Percentiles rank a stretch among this genome's conserved stretches.
Conservation (phyloP, 1,284 basidiomycete genomes). For the Irpex lacteus region DNA sequence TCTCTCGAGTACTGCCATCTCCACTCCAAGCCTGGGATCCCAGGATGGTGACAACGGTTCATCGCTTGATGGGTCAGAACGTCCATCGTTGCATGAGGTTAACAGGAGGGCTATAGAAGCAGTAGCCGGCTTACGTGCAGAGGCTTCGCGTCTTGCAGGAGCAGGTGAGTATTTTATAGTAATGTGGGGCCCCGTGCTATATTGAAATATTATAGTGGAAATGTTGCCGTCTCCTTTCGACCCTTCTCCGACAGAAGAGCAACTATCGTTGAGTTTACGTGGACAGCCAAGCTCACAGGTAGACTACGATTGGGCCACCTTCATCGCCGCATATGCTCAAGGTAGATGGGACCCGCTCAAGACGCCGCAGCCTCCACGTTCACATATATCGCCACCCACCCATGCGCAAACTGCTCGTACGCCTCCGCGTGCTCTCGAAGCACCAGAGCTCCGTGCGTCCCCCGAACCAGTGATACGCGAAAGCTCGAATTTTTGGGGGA, state of each 20-base stretch:
- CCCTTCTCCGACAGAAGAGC: slow-evolving; percentile 26
- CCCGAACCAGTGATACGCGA: slow-evolving; percentile 10
- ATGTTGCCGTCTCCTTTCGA: slow-evolving; percentile 30
- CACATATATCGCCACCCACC: slow-evolving; percentile 25
- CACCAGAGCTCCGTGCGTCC: slow-evolving; percentile 21
- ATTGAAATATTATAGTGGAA: slow-evolving; percentile 15
- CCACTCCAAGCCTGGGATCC: slow-evolving; percentile 10
- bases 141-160: slow-evolving; percentile 27
- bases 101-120: slow-evolving; percentile 27
- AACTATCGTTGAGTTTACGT: slow-evolving; percentile 20
- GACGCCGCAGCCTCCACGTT: slow-evolving; percentile 65
- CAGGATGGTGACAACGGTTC: slow-evolving; percentile 1
- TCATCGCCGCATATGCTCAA: slow-evolving; percentile 70
- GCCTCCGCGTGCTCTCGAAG: slow-evolving; percentile 2
- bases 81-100: slow-evolving; percentile 25
- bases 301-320: slow-evolving; percentile 73
- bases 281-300: slow-evolving; percentile 24
- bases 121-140: slow-evolving; percentile 27
- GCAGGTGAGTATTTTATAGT: slow-evolving; percentile 21
- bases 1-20: slow-evolving; percentile 13
- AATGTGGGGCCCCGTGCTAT: not conserved
- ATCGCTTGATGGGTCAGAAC: not conserved
- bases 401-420: slow-evolving; percentile 14
- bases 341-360: slow-evolving; percentile 82
- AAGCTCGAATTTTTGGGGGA: slow-evolving; percentile 1